phyloP scores from a whole-genome alignment of 2,329 filamentous ascomycete species.

The Monosporascus sp. region DNA sequence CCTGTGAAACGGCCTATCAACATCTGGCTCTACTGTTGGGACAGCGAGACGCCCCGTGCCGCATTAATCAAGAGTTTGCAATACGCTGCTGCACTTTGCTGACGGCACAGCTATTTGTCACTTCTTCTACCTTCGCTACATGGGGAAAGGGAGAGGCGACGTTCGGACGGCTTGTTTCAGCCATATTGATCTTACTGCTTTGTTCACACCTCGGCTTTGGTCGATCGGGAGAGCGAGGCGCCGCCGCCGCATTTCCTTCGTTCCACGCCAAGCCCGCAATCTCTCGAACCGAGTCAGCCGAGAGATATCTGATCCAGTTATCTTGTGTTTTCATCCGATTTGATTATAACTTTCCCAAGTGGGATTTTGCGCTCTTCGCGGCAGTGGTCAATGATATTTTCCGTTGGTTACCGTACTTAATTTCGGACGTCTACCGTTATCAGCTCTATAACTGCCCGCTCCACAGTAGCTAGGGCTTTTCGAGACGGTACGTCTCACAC shows the following conservation, averaged over 20 bases:
- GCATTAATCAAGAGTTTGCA: background rate
- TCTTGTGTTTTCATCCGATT: too few species aligned
- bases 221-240: background rate
- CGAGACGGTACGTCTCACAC: conserved; percentile 20
- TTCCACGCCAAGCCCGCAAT: background rate
- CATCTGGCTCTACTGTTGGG: background rate
- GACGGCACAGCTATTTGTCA: background rate
- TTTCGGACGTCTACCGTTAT: too few species aligned
- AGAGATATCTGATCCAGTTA: too few species aligned
- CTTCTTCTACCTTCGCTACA: background rate
- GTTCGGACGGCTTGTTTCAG: background rate
- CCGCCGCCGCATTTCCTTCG: background rate
- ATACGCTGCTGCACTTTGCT: background rate
- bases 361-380: too few species aligned
- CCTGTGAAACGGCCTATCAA: background rate
- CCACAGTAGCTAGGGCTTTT: background rate
- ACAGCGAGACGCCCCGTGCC: background rate
- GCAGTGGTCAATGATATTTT: too few species aligned
- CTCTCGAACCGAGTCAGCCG: background rate
- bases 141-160: background rate
- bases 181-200: background rate
- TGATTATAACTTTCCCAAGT: too few species aligned
- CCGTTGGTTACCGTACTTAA: too few species aligned
- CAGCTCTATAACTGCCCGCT: too few species aligned
- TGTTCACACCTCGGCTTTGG: background rate